Evolutionary conservation across 805 yeast species (phyloP), one percentile per base, ranked within the genome.

Genomic region (Cyberlindnera petersonii): DNA sequence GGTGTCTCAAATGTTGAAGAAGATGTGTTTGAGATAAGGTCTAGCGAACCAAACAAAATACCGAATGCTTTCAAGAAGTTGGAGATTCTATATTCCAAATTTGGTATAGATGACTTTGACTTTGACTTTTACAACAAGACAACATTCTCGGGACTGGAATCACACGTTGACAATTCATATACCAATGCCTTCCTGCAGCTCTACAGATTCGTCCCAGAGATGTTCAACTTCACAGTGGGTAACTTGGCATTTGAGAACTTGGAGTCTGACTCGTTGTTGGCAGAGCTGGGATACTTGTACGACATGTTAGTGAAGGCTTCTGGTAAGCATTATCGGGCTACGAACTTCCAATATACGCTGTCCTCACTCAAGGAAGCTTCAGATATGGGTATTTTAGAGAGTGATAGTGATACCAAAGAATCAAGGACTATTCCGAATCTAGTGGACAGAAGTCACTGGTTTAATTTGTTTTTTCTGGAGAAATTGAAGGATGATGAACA

Each of bases 41-140:
- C 62, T 10, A 40, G 39, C 1, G 34, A 48, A 1, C 51, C 64
- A 40, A 65, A 72, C 52, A 56, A 63, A 24, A 69, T 79, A 1
- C 96, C 96, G 1, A 80, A 81, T 37, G 84, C 89, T 24, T 91
- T 82, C 63, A 68, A 79, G 28, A 77, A 79, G 50, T 66, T 86
- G 32, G 84, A 82, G 43, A 85, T 91, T 38, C 74, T 82, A 29
- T 91, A 89, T 60, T 84, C 94, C 40, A 81, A 77, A 52, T 91
- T 87, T 60, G 98, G 98, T 20, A 88, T 93, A 22, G 87, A 83
- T 50, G 96, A 88, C 59, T 93, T 93, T 63, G 96, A 91, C 63
- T 91, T 93, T 58, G 80, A 75, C 38, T 82, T 79, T 52, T 91
- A 83, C 66, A 91, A 91, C 56, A 69, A 70, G 27, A 84, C 97